phyloP scores from a whole-genome alignment of 2,329 filamentous ascomycete species.

The Phoma sp. region DNA sequence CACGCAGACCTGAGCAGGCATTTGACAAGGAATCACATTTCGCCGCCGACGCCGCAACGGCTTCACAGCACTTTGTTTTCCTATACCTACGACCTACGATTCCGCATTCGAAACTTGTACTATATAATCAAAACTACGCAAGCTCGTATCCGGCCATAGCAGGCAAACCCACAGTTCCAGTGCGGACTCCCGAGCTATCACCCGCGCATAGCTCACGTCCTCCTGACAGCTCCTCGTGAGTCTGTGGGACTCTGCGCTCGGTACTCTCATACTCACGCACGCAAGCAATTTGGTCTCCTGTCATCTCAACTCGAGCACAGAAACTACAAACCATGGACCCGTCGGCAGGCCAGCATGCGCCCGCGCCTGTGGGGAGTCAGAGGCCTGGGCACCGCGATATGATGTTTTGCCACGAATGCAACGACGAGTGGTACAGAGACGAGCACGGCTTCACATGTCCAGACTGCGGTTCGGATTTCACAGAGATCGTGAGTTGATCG shows the following conservation, averaged over 20 bases:
- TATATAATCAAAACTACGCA: not conserved
- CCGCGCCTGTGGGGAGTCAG: constrained; percentile 13
- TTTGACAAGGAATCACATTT: constrained; percentile 25
- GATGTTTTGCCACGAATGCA: constrained; percentile 84
- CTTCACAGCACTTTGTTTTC: not conserved
- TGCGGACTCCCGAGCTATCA: constrained; percentile 34
- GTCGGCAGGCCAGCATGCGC: constrained; percentile 24
- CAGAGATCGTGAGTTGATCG: constrained; percentile 75
- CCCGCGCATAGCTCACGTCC: constrained; percentile 10
- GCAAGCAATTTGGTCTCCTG: constrained; percentile 6
- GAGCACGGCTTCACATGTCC: constrained; percentile 75
- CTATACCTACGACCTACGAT: not conserved
- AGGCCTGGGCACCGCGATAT: constrained; percentile 62
- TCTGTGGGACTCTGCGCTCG: not conserved
- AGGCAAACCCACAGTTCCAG: constrained; percentile 18
- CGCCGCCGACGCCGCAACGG: constrained; percentile 24
- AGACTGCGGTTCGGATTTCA: constrained; percentile 76
- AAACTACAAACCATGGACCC: constrained; percentile 24
- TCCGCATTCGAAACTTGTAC: not conserved
- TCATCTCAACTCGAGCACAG: constrained; percentile 2
- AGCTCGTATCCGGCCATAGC: constrained; percentile 25
- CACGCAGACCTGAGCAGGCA: constrained; percentile 28
- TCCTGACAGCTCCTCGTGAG: constrained; percentile 27
- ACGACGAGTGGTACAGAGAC: constrained; percentile 79
- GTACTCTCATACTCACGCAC: constrained; percentile 10